Evolutionary conservation across 441 rosid species (phyloP).

Genomic region (Brassica balearica): DNA sequence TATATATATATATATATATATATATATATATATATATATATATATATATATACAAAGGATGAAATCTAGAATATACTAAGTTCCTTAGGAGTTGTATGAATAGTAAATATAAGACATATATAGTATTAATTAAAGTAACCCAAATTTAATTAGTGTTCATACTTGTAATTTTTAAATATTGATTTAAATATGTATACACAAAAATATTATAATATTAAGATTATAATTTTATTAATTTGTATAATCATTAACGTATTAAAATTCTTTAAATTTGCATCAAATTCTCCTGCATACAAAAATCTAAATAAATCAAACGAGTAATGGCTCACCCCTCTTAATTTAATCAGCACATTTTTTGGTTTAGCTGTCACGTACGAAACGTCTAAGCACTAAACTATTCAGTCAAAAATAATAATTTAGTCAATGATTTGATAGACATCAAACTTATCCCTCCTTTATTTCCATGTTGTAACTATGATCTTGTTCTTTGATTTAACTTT

Average conservation of each 20-base stretch:
- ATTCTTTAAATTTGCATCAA: neutral
- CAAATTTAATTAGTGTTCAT: neutral
- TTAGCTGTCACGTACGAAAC: neutral
- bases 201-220: too few relatives aligned
- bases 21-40: too few relatives aligned
- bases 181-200: too few relatives aligned
- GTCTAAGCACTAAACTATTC: neutral
- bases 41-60: too few relatives aligned
- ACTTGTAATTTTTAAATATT: too few relatives aligned
- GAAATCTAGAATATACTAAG: too few relatives aligned
- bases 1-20: too few relatives aligned
- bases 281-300: neutral
- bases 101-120: neutral
- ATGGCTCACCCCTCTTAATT: neutral
- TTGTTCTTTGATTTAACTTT: slow-evolving; percentile 23
- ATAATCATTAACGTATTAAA: too few relatives aligned
- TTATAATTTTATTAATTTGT: too few relatives aligned
- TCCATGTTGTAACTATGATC: slow-evolving; percentile 23
- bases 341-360: neutral
- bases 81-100: neutral
- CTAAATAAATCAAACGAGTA: neutral
- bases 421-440: slow-evolving; percentile 27
- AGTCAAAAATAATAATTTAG: slow-evolving; percentile 14
- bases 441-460: slow-evolving; percentile 28
- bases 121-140: neutral